phyloP scores from a whole-genome alignment of 2,329 filamentous ascomycete genomes.

The Fusarium veterinarium region DNA sequence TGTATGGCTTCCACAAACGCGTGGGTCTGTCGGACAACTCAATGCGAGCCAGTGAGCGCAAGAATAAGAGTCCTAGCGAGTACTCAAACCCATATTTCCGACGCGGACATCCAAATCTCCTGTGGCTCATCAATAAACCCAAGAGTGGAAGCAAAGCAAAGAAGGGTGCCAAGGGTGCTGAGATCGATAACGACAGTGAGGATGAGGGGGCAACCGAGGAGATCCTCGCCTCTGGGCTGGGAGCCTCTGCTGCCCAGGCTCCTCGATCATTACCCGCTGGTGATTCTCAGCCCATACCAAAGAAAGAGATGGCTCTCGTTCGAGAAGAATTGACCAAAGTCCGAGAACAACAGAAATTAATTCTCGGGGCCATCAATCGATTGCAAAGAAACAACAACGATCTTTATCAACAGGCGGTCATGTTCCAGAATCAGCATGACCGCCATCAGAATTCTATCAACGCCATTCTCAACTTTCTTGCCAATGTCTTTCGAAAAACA shows the following conservation, averaged over 20 bases:
- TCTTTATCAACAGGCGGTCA: slow-evolving; percentile 86
- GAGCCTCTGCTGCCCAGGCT: slow-evolving; percentile 33
- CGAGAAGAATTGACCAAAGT: slow-evolving; percentile 84
- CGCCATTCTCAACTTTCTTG: slow-evolving; percentile 96
- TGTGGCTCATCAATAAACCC: slow-evolving; percentile 97
- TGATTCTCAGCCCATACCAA: slow-evolving; percentile 63
- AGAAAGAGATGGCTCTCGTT: slow-evolving; percentile 81
- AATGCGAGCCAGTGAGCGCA: slow-evolving; percentile 95
- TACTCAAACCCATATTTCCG: slow-evolving; percentile 98
- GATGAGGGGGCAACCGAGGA: slow-evolving; percentile 60
- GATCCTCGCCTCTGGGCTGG: slow-evolving; percentile 36
- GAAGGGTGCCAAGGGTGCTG: slow-evolving; percentile 70
- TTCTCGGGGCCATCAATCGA: slow-evolving; percentile 82
- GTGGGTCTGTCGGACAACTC: slow-evolving; percentile 95
- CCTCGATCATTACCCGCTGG: slow-evolving; percentile 54
- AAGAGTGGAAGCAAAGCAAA: slow-evolving; percentile 75
- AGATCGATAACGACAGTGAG: slow-evolving; percentile 78
- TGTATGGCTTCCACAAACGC: slow-evolving; percentile 98
- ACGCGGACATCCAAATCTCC: slow-evolving; percentile 87
- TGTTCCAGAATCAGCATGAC: slow-evolving; percentile 91
- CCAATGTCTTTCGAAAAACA: slow-evolving; percentile 95
- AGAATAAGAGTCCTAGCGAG: slow-evolving; percentile 97
- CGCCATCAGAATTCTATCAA: slow-evolving; percentile 99
- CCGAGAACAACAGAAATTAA: slow-evolving; percentile 86
- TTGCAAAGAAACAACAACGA: slow-evolving; percentile 88